Percentiles rank a stretch among this genome's conserved stretches.
Conservation (phyloP, 1,139 yeast genomes). For the Suhomyces bokatorum region DNA sequence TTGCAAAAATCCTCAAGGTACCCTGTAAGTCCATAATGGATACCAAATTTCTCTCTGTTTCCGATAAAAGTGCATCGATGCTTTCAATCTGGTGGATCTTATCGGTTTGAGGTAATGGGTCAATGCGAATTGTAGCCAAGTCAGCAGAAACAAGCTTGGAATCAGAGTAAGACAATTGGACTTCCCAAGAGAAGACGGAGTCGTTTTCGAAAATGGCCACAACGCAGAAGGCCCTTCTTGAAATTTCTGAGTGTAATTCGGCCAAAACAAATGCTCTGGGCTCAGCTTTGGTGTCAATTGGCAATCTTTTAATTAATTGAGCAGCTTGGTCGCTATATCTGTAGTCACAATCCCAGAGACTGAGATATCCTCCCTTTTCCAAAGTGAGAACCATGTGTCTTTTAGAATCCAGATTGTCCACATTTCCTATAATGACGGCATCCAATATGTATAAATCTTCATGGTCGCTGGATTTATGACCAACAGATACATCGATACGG, state of each 20-base stretch:
- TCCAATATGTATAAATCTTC: slow-evolving; percentile 26
- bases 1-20: slow-evolving; percentile 42
- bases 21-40: slow-evolving; percentile 62
- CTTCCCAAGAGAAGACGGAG: slow-evolving; percentile 32
- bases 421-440: slow-evolving; percentile 38
- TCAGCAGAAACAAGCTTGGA: slow-evolving; percentile 14
- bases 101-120: slow-evolving; percentile 21
- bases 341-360: slow-evolving; percentile 65
- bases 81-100: slow-evolving; percentile 52
- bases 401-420: slow-evolving; percentile 18
- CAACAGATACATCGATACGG: slow-evolving; percentile 26
- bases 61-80: slow-evolving; percentile 54
- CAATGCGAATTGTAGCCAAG: slow-evolving; percentile 3
- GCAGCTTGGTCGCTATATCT: slow-evolving; percentile 33
- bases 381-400: slow-evolving; percentile 49
- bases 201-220: slow-evolving; percentile 32
- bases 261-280: slow-evolving; percentile 34
- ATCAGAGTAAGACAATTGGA: slow-evolving; percentile 18
- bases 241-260: slow-evolving; percentile 12
- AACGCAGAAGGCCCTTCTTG: slow-evolving; percentile 21
- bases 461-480: neutral
- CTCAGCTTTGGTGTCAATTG: slow-evolving; percentile 12
- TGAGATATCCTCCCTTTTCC: slow-evolving; percentile 54
- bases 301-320: slow-evolving; percentile 22
- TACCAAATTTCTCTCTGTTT: slow-evolving; percentile 52